These are phyloP conservation scores for Bonnemaisonia californica DNA, from an alignment of 31 red algal genomes.

Conservation along the genomic window DNA sequence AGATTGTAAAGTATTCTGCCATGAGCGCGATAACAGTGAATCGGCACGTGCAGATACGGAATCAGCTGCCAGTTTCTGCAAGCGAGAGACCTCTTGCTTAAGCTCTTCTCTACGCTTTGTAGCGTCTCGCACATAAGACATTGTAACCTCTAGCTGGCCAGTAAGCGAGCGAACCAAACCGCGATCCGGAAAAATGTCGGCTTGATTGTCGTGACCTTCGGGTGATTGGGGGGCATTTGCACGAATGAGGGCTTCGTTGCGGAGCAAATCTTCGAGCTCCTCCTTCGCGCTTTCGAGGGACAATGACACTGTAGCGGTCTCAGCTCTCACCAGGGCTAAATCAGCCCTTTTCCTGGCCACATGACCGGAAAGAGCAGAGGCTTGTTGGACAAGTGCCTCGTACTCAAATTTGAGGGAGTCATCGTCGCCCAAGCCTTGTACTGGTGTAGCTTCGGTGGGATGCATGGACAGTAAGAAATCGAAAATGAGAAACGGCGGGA, in stretches of 20 bases:
- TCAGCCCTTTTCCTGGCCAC: constrained; percentile 45
- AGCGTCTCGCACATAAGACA: constrained; percentile 18
- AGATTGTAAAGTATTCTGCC: too few species aligned
- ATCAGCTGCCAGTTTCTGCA: neutral
- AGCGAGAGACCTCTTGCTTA: neutral
- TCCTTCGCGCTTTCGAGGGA: constrained; percentile 50
- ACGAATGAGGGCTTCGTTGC: constrained; percentile 43
- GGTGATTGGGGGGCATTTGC: constrained; percentile 28
- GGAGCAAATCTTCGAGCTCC: constrained; percentile 30
- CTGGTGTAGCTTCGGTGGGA: neutral
- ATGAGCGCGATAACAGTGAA: neutral
- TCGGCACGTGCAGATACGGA: too few species aligned
- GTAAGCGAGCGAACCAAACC: constrained; percentile 33
- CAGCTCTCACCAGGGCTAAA: constrained; percentile 35
- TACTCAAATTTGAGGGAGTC: neutral
- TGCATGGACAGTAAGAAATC: too few species aligned
- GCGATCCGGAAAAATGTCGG: constrained; percentile 36
- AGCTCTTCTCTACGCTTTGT: constrained; percentile 11
- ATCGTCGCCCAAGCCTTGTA: neutral
- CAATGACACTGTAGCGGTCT: constrained; percentile 45
- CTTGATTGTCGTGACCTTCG: neutral
- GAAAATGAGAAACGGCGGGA: too few species aligned
- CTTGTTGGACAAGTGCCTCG: constrained; percentile 28
- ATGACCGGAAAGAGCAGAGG: constrained; percentile 6
- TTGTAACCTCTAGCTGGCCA: constrained; percentile 48